phyloP scores from a whole-genome alignment of 2,329 filamentous ascomycete species.

The Ramularia endophylla region DNA sequence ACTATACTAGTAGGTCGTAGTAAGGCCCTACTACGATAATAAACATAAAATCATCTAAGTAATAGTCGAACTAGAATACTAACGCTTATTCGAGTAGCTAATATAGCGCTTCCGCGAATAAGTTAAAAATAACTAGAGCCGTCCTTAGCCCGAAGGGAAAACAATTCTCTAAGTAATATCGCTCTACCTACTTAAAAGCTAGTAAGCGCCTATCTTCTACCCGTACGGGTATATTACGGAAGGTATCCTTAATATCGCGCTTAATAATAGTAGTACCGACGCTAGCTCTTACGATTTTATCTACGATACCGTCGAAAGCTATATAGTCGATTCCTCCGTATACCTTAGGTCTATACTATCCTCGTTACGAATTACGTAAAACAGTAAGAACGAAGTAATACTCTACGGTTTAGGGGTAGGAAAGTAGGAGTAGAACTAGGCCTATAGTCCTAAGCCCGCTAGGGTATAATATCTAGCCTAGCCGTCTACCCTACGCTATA shows the following conservation, averaged over 20 bases:
- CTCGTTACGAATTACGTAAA: too few species aligned
- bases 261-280: neutral
- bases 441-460: too few species aligned
- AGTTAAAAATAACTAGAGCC: conserved; percentile 1
- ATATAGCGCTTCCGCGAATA: conserved; percentile 1
- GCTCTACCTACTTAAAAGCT: neutral
- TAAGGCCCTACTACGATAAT: too few species aligned
- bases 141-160: conserved; percentile 1
- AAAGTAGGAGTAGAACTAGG: too few species aligned
- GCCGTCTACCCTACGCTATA: too few species aligned
- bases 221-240: neutral
- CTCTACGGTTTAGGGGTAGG: too few species aligned
- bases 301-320: neutral
- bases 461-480: too few species aligned
- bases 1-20: neutral
- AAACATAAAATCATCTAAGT: conserved; percentile 4
- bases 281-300: neutral
- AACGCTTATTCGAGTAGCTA: neutral
- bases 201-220: neutral
- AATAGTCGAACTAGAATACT: neutral
- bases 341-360: neutral
- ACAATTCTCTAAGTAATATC: neutral
- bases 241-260: neutral
- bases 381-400: too few species aligned
- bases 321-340: neutral